Evolutionary conservation across 257 asterid genomes (phyloP), one percentile per base, ranked within the genome.

Genomic region (Nicotiana tabacum): DNA sequence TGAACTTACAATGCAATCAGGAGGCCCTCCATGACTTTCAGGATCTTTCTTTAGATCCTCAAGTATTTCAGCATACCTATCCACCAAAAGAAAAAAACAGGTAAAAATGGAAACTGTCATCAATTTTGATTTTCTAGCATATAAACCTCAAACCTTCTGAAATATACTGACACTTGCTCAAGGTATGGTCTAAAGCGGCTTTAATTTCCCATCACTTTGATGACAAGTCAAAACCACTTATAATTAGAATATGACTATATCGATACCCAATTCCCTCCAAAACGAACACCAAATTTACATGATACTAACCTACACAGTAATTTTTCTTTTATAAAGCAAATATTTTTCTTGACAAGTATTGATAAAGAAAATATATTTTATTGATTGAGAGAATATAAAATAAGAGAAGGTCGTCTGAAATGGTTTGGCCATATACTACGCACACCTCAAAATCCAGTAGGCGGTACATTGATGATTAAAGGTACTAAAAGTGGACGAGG

Each of bases 11-110:
- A 94, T 85, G 90, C 98, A 91, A 90, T 96, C 97, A 29, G 98
- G 98, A 18, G 99, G 99, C 56, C 99, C 99, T 35, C 98, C 98
- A 77, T 96, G 99, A 82, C 91, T 89, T 85, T 93, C 95, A 8
- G 98, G 99, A 89, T 96, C 98, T 86, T 87, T 94, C 91, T 94
- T 92, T 79, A 94, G 83, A 88, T 96, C 97, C 82, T 96, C 98
- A 69, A 96, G 87, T 80, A 96, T 90, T 46, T 88, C 97, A 43
- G 89, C 85, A 84, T 94, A 96, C 90, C 99, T 95, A 48, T 74
- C 27, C 80, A 27, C 43, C 80, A 48, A 48, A 32, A 33, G 35
- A 6, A 24, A 8, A 39, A 12, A 27, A 70, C 35, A 24, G 7
- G 80, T 27, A 48, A 1, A 74, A 1, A 3, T 27, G 43, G 62